phyloP scores from a whole-genome alignment of 1,284 basidiomycete species.

The Melanopsichium pennsylvanicum region DNA sequence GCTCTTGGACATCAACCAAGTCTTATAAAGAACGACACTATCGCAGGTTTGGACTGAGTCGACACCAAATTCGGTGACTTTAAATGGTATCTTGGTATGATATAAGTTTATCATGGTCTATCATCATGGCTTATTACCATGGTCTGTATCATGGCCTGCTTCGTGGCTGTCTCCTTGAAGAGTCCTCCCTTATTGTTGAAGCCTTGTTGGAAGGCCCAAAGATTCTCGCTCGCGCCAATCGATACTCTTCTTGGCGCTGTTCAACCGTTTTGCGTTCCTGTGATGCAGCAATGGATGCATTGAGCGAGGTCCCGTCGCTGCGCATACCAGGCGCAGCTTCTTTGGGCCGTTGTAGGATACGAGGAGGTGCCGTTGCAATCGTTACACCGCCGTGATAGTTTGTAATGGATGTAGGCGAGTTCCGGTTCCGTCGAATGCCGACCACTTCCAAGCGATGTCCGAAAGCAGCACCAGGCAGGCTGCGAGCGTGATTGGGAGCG shows the following conservation, averaged over 20 bases:
- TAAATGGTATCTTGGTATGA: too few relatives aligned
- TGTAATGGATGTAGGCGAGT: not conserved
- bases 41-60: too few relatives aligned
- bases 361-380: slow-evolving; percentile 29
- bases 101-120: too few relatives aligned
- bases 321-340: slow-evolving; percentile 29
- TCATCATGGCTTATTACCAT: not conserved
- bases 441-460: slow-evolving; percentile 14
- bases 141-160: too few relatives aligned
- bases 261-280: slow-evolving; percentile 43
- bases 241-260: slow-evolving; percentile 46
- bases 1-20: too few relatives aligned
- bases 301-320: slow-evolving; percentile 20
- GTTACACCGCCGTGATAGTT: not conserved
- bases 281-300: slow-evolving; percentile 10
- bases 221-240: slow-evolving; percentile 37
- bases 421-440: not conserved
- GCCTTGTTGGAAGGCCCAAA: slow-evolving; percentile 23
- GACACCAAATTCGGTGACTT: too few relatives aligned
- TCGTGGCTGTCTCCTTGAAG: not conserved
- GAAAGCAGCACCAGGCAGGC: slow-evolving; percentile 29
- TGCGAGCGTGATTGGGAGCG: slow-evolving; percentile 6
- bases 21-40: too few relatives aligned
- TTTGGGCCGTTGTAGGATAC: slow-evolving; percentile 39
- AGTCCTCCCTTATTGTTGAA: not conserved